Evolutionary conservation across 116 monocot species (phyloP), one percentile per base, ranked within the genome.

Genomic region (Cymodocea nodosa): DNA sequence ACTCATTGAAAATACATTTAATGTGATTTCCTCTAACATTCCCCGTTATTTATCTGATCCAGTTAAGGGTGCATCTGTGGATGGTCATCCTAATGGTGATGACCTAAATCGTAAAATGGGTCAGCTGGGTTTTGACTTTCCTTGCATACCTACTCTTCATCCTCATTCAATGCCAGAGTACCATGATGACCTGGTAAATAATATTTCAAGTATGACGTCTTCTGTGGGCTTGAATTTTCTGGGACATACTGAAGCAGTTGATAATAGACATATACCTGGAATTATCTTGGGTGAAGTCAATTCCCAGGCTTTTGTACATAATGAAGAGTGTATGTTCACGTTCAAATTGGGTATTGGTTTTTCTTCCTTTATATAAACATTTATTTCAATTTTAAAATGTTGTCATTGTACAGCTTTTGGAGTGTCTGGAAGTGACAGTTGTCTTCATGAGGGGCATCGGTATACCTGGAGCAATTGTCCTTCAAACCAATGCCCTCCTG

Each of bases 141-240:
- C 82, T 57, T 49, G 56, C 34, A 51, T 76, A 63, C 79, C 78
- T 35, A 60, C 64, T 56, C 61, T 84, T 39, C 92, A 82, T 72
- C 83, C 90, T 61, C 80, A 83, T 73, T 64, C 92, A 23, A 75
- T 89, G 40, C 62, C 71, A 57, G 89, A 98, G 34, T 79, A 74
- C 51, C 81, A 82, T 25, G 81, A 86, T 57, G 75, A 75, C 18
- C 15, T 76, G 15, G 56, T 34, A 10, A 78, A 74, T 73, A 79
- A 80, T 15, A 39, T 78, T 52, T 52, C 75, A 22, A 80, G 66
- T 53, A 57, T 71, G 10, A 72, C 84, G 58, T 68, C 83, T 44
- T 24, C 75, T 15, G 63, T 79, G 67, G 74, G 51, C 36, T 52
- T 52, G 35, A 87, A 76, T 66, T 74, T 80, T 52, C 77, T 73